Evolutionary conservation across 257 asterid species (phyloP), one percentile per base, ranked within the genome.

Genomic region (Ballota nigra): DNA sequence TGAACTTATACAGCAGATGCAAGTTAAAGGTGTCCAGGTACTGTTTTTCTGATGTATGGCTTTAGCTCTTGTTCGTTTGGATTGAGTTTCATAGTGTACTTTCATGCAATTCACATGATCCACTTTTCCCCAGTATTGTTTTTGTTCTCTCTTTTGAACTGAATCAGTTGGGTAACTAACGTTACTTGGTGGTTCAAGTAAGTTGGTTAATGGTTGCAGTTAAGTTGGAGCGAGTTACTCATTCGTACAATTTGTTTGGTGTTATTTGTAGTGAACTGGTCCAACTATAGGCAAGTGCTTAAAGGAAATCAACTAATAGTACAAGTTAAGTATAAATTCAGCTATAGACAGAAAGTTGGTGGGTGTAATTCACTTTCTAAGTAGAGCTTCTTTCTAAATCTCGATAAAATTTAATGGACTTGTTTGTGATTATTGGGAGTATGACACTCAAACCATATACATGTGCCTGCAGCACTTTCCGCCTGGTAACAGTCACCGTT

Each of bases 21-120:
- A 92, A 80, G 99, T 95, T 66, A 95, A 89, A 86, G 98, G 99
- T 8, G 97, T 92, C 63, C 99, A 95, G 99, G 99, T 95, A 83
- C 36, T 55, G 56, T 69, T 65, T 62, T 59, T 47, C 63, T 10
- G 6, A 49, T 49, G 24, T 81, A 66, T 51, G 29, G 71, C 18
- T 34, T 55, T 36, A 26, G 55, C 45, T 56, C 28, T 22, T 66
- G 40, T 68, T 31, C 63, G 62, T 38, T 72, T 16, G 23, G 49
- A 58, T 70, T 36, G 49, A 52, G 67, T 47, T 49, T 68, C 66
- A 41, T 68, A 49, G 13, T 62, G 43, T 20, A 23, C 22, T 53
- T 61, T 16, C 61, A 65, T 31, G 31, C 28, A 66, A 43, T 19
- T 61, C 60, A n/a, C 40, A 41, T 52, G 31, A 34, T 34, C 10